These are phyloP conservation scores for Nevesoporus exiguus DNA, from an alignment of 768 basidiomycete species.

Conservation along the genomic window DNA sequence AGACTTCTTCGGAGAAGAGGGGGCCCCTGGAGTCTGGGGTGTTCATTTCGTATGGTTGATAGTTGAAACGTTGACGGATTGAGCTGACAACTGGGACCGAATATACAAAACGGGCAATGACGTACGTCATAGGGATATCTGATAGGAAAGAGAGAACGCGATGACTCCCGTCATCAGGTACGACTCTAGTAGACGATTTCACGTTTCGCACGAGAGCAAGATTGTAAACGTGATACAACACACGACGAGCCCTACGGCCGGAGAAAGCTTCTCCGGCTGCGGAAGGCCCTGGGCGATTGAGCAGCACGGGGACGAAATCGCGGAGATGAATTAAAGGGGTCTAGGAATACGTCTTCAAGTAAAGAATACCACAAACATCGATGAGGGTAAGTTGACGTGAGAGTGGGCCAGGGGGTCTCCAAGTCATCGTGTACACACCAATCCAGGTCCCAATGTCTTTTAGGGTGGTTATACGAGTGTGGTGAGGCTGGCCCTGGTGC, in stretches of 20 bases:
- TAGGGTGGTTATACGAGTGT: not conserved
- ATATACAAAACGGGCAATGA: not conserved
- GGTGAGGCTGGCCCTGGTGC: not conserved
- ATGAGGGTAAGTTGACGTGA: not conserved
- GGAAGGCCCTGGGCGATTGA: not conserved
- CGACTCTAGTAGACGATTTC: not conserved
- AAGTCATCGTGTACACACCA: not conserved
- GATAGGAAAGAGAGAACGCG: not conserved
- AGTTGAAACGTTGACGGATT: constrained; percentile 8
- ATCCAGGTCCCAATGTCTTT: not conserved
- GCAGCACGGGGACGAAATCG: not conserved
- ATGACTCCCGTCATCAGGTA: too few relatives aligned
- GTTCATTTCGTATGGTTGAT: constrained; percentile 3
- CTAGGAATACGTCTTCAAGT: not conserved
- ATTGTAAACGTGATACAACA: not conserved
- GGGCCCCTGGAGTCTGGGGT: constrained; percentile 3
- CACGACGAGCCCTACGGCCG: too few relatives aligned
- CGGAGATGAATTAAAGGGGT: not conserved
- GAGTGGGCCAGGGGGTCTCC: not conserved
- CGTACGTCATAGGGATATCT: not conserved
- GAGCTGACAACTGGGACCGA: not conserved
- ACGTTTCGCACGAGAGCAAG: not conserved
- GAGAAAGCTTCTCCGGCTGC: too few relatives aligned
- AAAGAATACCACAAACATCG: not conserved
- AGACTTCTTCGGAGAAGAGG: constrained; percentile 4